phyloP scores from a whole-genome alignment of 495 filamentous ascomycete genomes.

The Trichoderma erinaceum region DNA sequence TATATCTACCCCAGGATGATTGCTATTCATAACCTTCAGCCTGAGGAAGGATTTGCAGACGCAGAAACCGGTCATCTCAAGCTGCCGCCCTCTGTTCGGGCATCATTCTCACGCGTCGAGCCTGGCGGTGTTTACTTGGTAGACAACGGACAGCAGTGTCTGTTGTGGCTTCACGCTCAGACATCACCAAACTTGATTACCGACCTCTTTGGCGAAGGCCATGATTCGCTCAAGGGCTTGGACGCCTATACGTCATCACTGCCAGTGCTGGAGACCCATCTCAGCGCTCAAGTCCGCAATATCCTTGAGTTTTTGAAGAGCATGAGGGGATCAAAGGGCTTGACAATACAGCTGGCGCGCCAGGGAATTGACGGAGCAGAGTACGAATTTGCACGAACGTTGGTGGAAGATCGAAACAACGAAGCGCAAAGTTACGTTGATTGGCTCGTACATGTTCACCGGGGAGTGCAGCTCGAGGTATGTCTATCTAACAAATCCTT shows the following conservation, averaged over 20 bases:
- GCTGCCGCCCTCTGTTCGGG: conserved; percentile 69
- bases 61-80: conserved; percentile 74
- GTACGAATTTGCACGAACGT: conserved; percentile 85
- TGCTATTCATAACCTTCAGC: conserved; percentile 82
- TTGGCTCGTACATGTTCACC: conserved; percentile 94
- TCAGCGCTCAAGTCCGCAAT: conserved; percentile 93
- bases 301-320: conserved; percentile 79
- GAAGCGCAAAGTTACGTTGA: conserved; percentile 97
- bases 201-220: conserved; percentile 82
- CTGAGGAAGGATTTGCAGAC: conserved; percentile 81
- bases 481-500: conserved; percentile 22
- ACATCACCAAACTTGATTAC: conserved; percentile 71
- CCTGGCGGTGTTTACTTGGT: conserved; percentile 94
- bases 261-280: conserved; percentile 79
- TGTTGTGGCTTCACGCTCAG: conserved; percentile 86
- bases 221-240: conserved; percentile 62
- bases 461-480: conserved; percentile 84
- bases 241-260: conserved; percentile 72
- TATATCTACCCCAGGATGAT: conserved; percentile 96
- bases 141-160: conserved; percentile 88
- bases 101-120: conserved; percentile 85
- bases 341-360: conserved; percentile 83
- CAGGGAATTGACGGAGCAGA: conserved; percentile 94
- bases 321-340: conserved; percentile 75
- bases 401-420: conserved; percentile 94